These are phyloP conservation scores for Trichothecium sympodiale DNA, from an alignment of 2,329 filamentous ascomycete species.

Conservation along the genomic window DNA sequence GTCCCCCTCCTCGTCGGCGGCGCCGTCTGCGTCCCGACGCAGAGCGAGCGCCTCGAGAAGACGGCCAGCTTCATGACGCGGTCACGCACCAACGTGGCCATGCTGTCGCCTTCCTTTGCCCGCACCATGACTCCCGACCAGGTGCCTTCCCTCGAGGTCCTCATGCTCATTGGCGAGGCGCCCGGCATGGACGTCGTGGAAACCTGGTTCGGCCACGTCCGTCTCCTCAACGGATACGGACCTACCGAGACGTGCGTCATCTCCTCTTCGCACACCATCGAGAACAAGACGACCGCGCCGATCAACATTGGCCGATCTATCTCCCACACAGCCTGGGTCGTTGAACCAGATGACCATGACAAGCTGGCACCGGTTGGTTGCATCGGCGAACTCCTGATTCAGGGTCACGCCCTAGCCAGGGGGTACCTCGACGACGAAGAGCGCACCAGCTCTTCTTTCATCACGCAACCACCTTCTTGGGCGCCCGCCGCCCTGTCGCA, in stretches of 20 bases:
- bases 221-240: slow-evolving; percentile 10
- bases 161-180: slow-evolving; percentile 9
- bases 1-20: slow-evolving; percentile 5
- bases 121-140: slow-evolving; percentile 7
- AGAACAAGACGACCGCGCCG: too few relatives aligned
- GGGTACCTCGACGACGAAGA: slow-evolving; percentile 11
- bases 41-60: slow-evolving; percentile 3
- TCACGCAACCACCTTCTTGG: slow-evolving; percentile 4
- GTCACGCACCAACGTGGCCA: not conserved
- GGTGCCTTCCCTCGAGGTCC: slow-evolving; percentile 5
- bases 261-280: slow-evolving; percentile 12
- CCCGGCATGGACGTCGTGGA: slow-evolving; percentile 4
- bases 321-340: slow-evolving; percentile 8
- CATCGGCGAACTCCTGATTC: slow-evolving; percentile 13
- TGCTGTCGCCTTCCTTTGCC: slow-evolving; percentile 10
- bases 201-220: slow-evolving; percentile 8
- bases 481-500: slow-evolving; percentile 1
- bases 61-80: slow-evolving; percentile 2
- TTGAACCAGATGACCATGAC: slow-evolving; percentile 9
- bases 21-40: slow-evolving; percentile 5
- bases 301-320: too few relatives aligned
- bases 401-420: slow-evolving; percentile 10
- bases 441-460: slow-evolving; percentile 8
- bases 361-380: slow-evolving; percentile 10
- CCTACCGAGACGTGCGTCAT: slow-evolving; percentile 10